Evolutionary conservation across 2,329 filamentous ascomycete genomes (phyloP).

Genomic region (Sodiomyces alkalinus): DNA sequence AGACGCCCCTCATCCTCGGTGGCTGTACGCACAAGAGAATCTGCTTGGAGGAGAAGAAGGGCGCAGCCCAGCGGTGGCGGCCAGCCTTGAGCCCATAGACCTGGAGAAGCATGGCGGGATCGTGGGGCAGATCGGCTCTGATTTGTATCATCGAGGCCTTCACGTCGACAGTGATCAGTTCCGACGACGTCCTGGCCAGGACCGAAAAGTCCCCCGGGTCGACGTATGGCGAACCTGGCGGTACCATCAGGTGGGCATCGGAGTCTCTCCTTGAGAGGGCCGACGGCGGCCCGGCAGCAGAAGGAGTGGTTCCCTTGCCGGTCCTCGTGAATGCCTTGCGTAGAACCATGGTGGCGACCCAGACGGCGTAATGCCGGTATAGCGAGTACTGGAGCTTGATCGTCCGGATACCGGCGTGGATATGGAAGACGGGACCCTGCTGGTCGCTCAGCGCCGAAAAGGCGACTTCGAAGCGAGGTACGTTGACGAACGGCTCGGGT

Average conservation of each 20-base stretch:
- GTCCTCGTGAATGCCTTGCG: slow-evolving; percentile 50
- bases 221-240: slow-evolving; percentile 16
- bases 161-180: slow-evolving; percentile 70
- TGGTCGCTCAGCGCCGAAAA: slow-evolving; percentile 74
- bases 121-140: slow-evolving; percentile 75
- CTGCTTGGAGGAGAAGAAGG: slow-evolving; percentile 64
- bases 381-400: slow-evolving; percentile 80
- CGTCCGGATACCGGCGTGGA: slow-evolving; percentile 68
- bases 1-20: slow-evolving; percentile 66
- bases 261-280: slow-evolving; percentile 27
- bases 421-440: slow-evolving; percentile 75
- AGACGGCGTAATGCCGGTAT: slow-evolving; percentile 81
- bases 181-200: slow-evolving; percentile 24
- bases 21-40: slow-evolving; percentile 78
- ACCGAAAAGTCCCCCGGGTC: slow-evolving; percentile 17
- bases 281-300: too few species aligned
- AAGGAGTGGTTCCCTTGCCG: too few species aligned
- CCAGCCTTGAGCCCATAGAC: slow-evolving; percentile 71
- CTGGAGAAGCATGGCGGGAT: slow-evolving; percentile 86
- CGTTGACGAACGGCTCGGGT: slow-evolving; percentile 66
- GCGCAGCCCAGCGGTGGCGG: slow-evolving; percentile 73
- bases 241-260: slow-evolving; percentile 18
- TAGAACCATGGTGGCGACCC: slow-evolving; percentile 65
- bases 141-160: slow-evolving; percentile 71
- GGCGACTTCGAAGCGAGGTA: slow-evolving; percentile 78